Conservation (phyloP, 176 grass and related monocot species). For the Aegilops bicornis region DNA sequence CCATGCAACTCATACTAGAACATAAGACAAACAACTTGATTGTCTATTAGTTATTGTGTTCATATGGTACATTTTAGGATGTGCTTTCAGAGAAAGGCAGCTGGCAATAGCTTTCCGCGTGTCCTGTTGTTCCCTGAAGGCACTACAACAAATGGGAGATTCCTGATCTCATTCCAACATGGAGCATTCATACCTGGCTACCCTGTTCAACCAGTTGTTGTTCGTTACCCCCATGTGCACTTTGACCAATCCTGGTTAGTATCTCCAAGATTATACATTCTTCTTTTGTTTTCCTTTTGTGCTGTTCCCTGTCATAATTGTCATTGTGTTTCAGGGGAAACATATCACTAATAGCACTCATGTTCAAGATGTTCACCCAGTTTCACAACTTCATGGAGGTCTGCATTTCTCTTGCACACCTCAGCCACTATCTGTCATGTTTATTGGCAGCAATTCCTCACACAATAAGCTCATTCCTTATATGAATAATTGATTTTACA, state of each 20-base stretch:
- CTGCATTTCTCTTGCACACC: slow-evolving; percentile 28
- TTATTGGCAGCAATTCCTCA: background rate
- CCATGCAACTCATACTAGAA: slow-evolving; percentile 14
- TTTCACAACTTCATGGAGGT: slow-evolving; percentile 99
- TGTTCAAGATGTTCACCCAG: slow-evolving; percentile 99
- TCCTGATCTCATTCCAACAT: slow-evolving; percentile 88
- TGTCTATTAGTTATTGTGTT: slow-evolving; percentile 69
- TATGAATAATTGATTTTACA: slow-evolving; percentile 29
- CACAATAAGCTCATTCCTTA: background rate
- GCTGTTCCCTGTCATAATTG: background rate
- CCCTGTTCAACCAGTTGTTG: slow-evolving; percentile 88
- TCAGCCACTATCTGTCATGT: background rate
- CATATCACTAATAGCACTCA: slow-evolving; percentile 70
- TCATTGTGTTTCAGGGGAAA: slow-evolving; percentile 74
- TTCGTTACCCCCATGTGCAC: slow-evolving; percentile 89
- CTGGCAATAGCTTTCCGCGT: slow-evolving; percentile 74
- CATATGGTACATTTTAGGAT: slow-evolving; percentile 82
- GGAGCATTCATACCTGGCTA: slow-evolving; percentile 91
- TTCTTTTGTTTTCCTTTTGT: slow-evolving; percentile 6
- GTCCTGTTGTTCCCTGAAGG: slow-evolving; percentile 96
- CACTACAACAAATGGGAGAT: slow-evolving; percentile 96
- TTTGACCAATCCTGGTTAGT: slow-evolving; percentile 96
- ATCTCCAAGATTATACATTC: slow-evolving; percentile 13
- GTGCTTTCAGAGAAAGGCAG: slow-evolving; percentile 98
- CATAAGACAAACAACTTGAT: slow-evolving; percentile 24